A percentile compares a stretch with the other conserved stretches of the same genome.
phyloP scores from a whole-genome alignment of 192 early-diverging fungal species.

The Mortierella antarctica region DNA sequence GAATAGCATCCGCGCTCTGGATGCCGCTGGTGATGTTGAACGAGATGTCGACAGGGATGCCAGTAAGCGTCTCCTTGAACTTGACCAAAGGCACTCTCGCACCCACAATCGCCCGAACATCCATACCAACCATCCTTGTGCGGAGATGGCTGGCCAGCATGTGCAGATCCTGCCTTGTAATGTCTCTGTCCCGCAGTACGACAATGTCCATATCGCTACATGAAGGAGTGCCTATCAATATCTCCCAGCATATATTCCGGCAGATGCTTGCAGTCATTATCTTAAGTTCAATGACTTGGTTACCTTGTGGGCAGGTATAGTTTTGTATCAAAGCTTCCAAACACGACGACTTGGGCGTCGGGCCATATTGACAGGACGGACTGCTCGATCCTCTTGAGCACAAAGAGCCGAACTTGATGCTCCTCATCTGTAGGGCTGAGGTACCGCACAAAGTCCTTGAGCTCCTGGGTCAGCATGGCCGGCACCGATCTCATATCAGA shows the following conservation, averaged over 20 bases:
- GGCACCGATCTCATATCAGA: background rate
- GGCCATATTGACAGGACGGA: slow-evolving; percentile 60
- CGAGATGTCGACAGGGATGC: slow-evolving; percentile 84
- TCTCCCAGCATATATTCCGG: background rate
- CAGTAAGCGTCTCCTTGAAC: slow-evolving; percentile 78
- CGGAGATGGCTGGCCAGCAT: slow-evolving; percentile 42
- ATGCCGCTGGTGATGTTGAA: slow-evolving; percentile 81
- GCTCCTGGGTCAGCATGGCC: slow-evolving; percentile 66
- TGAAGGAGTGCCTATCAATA: background rate
- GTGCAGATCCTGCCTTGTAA: background rate
- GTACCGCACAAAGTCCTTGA: slow-evolving; percentile 80
- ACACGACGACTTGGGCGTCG: slow-evolving; percentile 66
- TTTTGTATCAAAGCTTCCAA: slow-evolving; percentile 91
- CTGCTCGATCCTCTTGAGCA: slow-evolving; percentile 71
- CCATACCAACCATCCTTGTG: slow-evolving; percentile 51
- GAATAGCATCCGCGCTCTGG: slow-evolving; percentile 65
- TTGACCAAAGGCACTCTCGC: slow-evolving; percentile 92
- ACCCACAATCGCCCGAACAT: slow-evolving; percentile 66
- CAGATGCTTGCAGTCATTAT: background rate
- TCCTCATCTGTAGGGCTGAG: slow-evolving; percentile 87
- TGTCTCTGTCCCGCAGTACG: background rate
- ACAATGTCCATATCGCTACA: slow-evolving; percentile 39
- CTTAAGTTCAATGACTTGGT: slow-evolving; percentile 54
- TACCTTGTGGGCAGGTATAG: slow-evolving; percentile 91
- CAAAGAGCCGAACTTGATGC: slow-evolving; percentile 76